phyloP scores from a whole-genome alignment of 768 basidiomycete species.

The Leucocoprinus leucothites region DNA sequence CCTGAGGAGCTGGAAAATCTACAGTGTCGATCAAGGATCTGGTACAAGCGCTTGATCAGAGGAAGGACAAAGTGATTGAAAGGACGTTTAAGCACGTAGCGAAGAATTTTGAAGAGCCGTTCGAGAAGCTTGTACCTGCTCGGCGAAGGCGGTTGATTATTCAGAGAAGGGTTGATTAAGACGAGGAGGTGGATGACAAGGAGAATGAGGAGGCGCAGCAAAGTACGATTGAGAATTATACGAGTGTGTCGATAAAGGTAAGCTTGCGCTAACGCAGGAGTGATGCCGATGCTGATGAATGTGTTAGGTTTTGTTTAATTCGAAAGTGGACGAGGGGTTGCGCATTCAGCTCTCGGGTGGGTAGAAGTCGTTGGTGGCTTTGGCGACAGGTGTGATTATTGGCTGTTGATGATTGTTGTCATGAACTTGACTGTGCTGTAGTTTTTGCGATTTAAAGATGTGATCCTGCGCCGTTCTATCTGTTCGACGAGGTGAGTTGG shows the following conservation, averaged over 20 bases:
- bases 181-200: conserved; percentile 71
- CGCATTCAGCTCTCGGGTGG: conserved; percentile 96
- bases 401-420: background rate
- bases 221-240: conserved; percentile 88
- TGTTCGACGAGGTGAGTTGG: conserved; percentile 85
- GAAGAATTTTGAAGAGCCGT: conserved; percentile 95
- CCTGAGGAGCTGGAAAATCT: conserved; percentile 91
- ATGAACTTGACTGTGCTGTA: conserved; percentile 24
- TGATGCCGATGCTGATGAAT: conserved; percentile 2
- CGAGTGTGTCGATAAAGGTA: conserved; percentile 94
- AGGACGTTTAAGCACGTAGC: conserved; percentile 98
- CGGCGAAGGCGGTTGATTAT: conserved; percentile 91
- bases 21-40: conserved; percentile 89
- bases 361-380: conserved; percentile 94
- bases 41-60: conserved; percentile 89
- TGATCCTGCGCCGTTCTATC: conserved; percentile 97
- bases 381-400: conserved; percentile 71
- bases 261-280: background rate
- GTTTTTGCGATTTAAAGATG: conserved; percentile 99
- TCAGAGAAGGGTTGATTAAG: conserved; percentile 86
- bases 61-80: conserved; percentile 99
- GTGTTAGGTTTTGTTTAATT: conserved; percentile 92
- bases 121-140: conserved; percentile 93
- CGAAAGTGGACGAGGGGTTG: conserved; percentile 94
- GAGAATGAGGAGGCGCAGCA: conserved; percentile 73